Conservation (phyloP, 192 early-diverging fungal species). For the Coemansia sp. region DNA sequence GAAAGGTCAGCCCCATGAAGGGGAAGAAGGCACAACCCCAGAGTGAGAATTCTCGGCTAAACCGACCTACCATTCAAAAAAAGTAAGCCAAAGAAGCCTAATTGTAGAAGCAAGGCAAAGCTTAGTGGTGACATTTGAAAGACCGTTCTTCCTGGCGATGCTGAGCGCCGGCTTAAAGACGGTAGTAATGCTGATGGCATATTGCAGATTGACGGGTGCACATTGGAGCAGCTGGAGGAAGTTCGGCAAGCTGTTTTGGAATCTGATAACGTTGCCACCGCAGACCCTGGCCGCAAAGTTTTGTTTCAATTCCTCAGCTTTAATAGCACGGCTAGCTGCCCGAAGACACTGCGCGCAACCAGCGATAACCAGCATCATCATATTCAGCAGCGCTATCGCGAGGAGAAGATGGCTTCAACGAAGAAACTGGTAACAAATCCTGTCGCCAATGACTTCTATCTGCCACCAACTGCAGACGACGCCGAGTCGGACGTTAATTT, state of each 20-base stretch:
- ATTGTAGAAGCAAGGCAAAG: too few species aligned
- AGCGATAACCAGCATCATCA: background rate
- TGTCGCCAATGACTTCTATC: background rate
- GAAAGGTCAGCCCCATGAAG: too few species aligned
- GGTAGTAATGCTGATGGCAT: background rate
- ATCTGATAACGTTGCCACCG: background rate
- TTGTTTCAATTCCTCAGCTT: background rate
- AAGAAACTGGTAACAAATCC: background rate
- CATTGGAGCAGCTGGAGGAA: background rate
- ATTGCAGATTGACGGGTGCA: background rate
- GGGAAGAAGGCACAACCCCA: too few species aligned
- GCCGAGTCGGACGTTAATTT: background rate
- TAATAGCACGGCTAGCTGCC: background rate
- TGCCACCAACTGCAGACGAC: background rate
- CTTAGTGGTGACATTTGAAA: too few species aligned
- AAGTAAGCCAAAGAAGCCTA: too few species aligned
- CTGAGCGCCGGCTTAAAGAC: background rate
- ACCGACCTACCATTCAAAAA: too few species aligned
- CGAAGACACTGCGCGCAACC: background rate
- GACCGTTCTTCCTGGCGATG: too few species aligned
- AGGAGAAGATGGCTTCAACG: background rate
- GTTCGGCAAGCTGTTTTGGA: background rate
- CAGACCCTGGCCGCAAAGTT: background rate
- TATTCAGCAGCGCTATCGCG: background rate
- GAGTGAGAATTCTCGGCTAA: too few species aligned